Conservation (phyloP, 495 filamentous ascomycete species). For the Neurospora cerealis region DNA sequence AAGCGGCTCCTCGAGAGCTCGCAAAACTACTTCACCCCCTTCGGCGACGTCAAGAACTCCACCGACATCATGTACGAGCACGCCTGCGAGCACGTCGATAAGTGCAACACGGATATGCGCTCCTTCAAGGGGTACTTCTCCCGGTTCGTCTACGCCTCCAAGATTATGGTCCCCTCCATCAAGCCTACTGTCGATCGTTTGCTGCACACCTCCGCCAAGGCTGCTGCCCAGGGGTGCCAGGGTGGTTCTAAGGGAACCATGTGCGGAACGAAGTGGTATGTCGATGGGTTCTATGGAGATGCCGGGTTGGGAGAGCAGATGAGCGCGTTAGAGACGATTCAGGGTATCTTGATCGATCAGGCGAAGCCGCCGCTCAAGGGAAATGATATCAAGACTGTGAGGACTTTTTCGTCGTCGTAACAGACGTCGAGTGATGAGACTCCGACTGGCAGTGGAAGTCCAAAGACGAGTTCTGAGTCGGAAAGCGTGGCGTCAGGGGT, state of each 20-base stretch:
- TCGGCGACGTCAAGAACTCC: slow-evolving; percentile 27
- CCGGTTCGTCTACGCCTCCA: slow-evolving; percentile 60
- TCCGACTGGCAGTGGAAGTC: not conserved
- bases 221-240: slow-evolving; percentile 55
- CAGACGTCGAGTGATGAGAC: not conserved
- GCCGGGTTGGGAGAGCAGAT: slow-evolving; percentile 61
- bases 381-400: slow-evolving; percentile 32
- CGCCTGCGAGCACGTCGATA: slow-evolving; percentile 55
- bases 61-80: slow-evolving; percentile 56
- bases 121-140: slow-evolving; percentile 74
- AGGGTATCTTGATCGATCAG: slow-evolving; percentile 39
- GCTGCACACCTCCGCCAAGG: slow-evolving; percentile 49
- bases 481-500: not conserved
- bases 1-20: slow-evolving; percentile 36
- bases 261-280: slow-evolving; percentile 66
- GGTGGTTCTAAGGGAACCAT: slow-evolving; percentile 44
- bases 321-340: slow-evolving; percentile 58
- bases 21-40: slow-evolving; percentile 35
- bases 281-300: slow-evolving; percentile 48
- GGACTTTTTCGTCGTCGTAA: slow-evolving; percentile 8
- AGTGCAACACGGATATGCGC: slow-evolving; percentile 62
- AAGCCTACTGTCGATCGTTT: slow-evolving; percentile 35
- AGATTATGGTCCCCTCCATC: slow-evolving; percentile 51
- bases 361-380: slow-evolving; percentile 29
- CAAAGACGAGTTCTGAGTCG: not conserved